Base-by-base conservation (phyloP, 2,329 filamentous ascomycete genomes). In the Colletotrichum cordylinicola region DNA sequence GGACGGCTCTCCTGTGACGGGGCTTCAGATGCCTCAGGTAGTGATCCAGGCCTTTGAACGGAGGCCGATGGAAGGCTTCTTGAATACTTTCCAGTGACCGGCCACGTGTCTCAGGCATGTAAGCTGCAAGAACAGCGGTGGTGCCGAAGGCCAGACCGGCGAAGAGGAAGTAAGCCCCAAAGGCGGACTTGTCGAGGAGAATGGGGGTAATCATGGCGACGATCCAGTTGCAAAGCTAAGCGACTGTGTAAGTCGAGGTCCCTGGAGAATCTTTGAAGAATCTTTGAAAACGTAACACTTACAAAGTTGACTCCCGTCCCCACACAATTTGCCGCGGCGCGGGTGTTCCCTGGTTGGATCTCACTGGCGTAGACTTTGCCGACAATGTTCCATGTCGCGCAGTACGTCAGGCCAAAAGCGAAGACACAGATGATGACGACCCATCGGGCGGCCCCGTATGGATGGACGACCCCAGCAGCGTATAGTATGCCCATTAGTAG, bases 301-400 rank as follows among this genome's bases (percentile, higher is more conserved):
- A 67, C 65, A 33, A 67, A 67, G 31, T 33, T 67, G 31, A 10
- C 82, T 70, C 1, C 82, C 78, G 89, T 85, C 0, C 88, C 89
- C 6, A 91, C 78, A 70, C 86, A 88, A 15, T 87, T 90, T 6
- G 90, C 90, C 0, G 87, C 87, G 1, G 90, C 90, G 7, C 91
- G 85, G 0, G 90, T 92, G 52, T 87, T 83, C 5, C 86, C 84
- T 5, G 74, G 90, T 77, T 92, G 90, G 48, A 92, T 92, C 81
- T 93, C 91, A 10, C 87, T 86, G 1, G 88, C 87, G 73, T 91
- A 92, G 8, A 93, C 88, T 76, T 89, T 90, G 64, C 89, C 84
- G 0, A 87, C 86, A 16, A 93, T 88, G 1, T 85, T 90, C 90
- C 91, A 93, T 0, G 89, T 87, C 0, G 81, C 82, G 21, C 82